These are phyloP conservation scores for Onygena corvina DNA, from an alignment of 2,329 filamentous ascomycete genomes.

Conservation along the genomic window DNA sequence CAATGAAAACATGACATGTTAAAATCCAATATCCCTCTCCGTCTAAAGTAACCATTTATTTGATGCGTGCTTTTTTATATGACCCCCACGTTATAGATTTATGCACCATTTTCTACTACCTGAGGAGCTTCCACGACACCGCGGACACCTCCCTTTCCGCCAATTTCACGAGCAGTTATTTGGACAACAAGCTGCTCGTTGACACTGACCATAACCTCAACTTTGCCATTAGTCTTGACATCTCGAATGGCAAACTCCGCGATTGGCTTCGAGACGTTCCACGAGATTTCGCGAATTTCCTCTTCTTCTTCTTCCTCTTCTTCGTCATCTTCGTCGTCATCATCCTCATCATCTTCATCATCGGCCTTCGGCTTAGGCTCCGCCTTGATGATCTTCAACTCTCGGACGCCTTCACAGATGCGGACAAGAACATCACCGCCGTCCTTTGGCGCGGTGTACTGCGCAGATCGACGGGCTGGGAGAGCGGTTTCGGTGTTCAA, in stretches of 20 bases:
- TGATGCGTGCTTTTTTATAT: neutral
- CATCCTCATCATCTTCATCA: constrained; percentile 47
- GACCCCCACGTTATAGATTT: neutral
- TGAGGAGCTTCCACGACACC: constrained; percentile 42
- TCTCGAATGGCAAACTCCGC: constrained; percentile 75
- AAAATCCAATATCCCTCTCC: constrained; percentile 2
- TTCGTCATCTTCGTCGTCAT: constrained; percentile 50
- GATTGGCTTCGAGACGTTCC: constrained; percentile 72
- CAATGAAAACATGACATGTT: constrained; percentile 1
- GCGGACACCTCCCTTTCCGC: constrained; percentile 71
- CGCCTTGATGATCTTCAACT: constrained; percentile 87
- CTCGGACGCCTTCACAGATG: constrained; percentile 73
- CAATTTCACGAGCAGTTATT: constrained; percentile 72
- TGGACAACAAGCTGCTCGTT: constrained; percentile 66
- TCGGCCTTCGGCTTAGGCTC: constrained; percentile 57
- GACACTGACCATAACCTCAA: constrained; percentile 89
- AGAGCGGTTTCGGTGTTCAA: constrained; percentile 78
- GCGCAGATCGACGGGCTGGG: constrained; percentile 72
- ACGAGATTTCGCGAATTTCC: constrained; percentile 78
- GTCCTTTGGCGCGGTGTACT: constrained; percentile 61
- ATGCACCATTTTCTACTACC: constrained; percentile 23
- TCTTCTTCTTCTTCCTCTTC: constrained; percentile 64
- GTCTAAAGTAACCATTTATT: constrained; percentile 3
- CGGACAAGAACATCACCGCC: constrained; percentile 82
- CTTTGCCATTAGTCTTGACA: constrained; percentile 76